A percentile compares a stretch with the other conserved stretches of the same genome.
phyloP scores from a whole-genome alignment of 225 moss, liverwort and hornwort genomes.

The Straminergon stramineum region DNA sequence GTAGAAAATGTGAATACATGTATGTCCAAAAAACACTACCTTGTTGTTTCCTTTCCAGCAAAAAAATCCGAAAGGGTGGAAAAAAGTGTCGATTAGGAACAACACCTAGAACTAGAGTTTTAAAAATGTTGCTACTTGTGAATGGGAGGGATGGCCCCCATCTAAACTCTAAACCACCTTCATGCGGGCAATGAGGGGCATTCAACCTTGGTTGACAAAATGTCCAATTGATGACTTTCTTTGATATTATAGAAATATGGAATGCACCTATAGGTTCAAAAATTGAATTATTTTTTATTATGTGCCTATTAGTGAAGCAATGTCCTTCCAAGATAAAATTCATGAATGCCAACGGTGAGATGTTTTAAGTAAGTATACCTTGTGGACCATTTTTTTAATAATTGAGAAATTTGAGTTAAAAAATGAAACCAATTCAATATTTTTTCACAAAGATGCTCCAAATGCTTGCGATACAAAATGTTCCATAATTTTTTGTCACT shows the following conservation, averaged over 20 bases:
- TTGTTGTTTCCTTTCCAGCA: no score
- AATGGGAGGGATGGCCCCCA: background rate
- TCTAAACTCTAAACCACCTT: no score
- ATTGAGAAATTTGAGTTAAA: background rate
- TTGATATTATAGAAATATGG: accelerated
- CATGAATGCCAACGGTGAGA: accelerated
- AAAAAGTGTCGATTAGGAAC: background rate
- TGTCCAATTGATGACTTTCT: background rate
- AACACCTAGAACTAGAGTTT: accelerated
- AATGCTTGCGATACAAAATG: background rate
- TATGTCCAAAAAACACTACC: no score
- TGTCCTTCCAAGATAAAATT: background rate
- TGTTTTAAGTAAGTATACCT: background rate
- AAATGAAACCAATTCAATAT: background rate
- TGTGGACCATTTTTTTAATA: background rate
- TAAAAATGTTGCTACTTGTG: accelerated
- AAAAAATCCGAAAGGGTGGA: no score
- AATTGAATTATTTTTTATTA: background rate
- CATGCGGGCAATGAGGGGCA: no score
- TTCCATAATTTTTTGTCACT: background rate
- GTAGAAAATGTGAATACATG: no score
- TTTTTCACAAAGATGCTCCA: background rate
- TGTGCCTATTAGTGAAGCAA: accelerated
- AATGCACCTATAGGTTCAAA: background rate
- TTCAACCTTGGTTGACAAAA: background rate